Base-by-base conservation (phyloP, 2,329 filamentous ascomycete genomes). In the Monosporascus sp. region DNA sequence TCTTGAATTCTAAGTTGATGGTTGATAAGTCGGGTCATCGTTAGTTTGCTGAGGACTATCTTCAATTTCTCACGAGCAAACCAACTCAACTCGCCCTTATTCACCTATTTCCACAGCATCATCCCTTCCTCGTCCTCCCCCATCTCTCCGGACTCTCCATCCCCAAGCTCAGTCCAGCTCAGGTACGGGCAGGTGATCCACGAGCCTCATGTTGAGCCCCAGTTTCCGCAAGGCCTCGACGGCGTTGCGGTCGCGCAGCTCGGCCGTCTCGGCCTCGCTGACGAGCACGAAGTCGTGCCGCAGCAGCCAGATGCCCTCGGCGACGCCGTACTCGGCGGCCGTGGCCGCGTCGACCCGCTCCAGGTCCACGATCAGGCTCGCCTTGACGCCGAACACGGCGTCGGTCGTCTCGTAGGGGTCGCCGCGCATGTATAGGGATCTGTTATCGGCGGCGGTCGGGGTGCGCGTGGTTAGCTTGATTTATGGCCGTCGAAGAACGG, bases 361-460 rank as follows among this genome's bases (percentile, higher is more conserved):
- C 61, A 71, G 73, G 59, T 90, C 86, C 16, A 91, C 78, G n/a
- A 90, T 73, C 14, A 95, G 76, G 27, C 86, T 90, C 66, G 90
- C 79, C 69, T 95, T 96, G 53, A 95, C 90, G 20, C 90, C 90
- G 62, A 95, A 95, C 1, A 95, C 90, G 0, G 90, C 88, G 65
- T 95, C 90, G 0, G 87, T 89, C 1, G 83, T 88, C 73, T 93
- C 89, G 66, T 93, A 94, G 1, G 87, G 87, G 62, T 93, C 89
- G 46, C 84, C 85, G 3, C 87, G 83, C 52, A 92, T 75, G 65
- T 93, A 95, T 0, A 95, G 74, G 0, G 90, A 88, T 3, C 87
- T 91, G 46, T 37, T 46, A 17, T 44, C 17, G 6, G 27, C 27
- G 7, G 27, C 27, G 27, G 27, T 11, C 27, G 27, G 27, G 27